Percentiles rank a stretch among this genome's conserved stretches.
Conservation (phyloP, 768 basidiomycete species). For the Boletus coccyginus region DNA sequence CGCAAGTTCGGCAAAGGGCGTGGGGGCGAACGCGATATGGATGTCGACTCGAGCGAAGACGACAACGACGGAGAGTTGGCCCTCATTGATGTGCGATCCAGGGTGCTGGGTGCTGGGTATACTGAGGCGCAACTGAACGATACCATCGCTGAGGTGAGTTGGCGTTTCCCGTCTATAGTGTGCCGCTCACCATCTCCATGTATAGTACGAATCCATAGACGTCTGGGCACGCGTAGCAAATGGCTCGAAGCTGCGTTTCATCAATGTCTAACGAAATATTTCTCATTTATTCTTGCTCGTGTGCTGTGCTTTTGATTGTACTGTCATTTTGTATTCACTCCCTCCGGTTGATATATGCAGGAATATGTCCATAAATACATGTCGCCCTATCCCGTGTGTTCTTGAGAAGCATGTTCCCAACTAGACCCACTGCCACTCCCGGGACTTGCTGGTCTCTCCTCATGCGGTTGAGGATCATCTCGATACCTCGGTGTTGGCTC, state of each 20-base stretch:
- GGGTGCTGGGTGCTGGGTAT: slow-evolving; percentile 83
- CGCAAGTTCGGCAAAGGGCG: slow-evolving; percentile 67
- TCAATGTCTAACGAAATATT: slow-evolving; percentile 27
- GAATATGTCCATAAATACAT: slow-evolving; percentile 22
- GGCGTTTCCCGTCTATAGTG: not conserved
- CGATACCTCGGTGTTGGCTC: slow-evolving; percentile 36
- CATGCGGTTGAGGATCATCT: slow-evolving; percentile 50
- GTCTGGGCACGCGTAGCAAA: slow-evolving; percentile 83
- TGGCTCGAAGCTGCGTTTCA: slow-evolving; percentile 76
- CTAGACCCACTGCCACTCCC: slow-evolving; percentile 53
- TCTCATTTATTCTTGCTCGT: not conserved
- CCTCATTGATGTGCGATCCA: slow-evolving; percentile 84
- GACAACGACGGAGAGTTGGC: slow-evolving; percentile 70
- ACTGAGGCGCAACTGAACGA: slow-evolving; percentile 90
- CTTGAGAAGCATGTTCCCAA: slow-evolving; percentile 69
- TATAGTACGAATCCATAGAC: slow-evolving; percentile 83
- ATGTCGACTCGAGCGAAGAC: slow-evolving; percentile 66
- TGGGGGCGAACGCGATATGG: slow-evolving; percentile 67
- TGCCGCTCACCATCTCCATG: slow-evolving; percentile 9
- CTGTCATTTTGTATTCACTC: slow-evolving; percentile 7
- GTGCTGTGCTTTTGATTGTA: slow-evolving; percentile 13
- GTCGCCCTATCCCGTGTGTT: slow-evolving; percentile 21
- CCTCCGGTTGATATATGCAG: slow-evolving; percentile 15
- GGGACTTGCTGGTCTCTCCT: slow-evolving; percentile 28
- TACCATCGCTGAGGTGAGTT: slow-evolving; percentile 72